Base-by-base conservation (phyloP, 1,284 basidiomycete genomes). In the Cryptococcus jaspeensis region DNA sequence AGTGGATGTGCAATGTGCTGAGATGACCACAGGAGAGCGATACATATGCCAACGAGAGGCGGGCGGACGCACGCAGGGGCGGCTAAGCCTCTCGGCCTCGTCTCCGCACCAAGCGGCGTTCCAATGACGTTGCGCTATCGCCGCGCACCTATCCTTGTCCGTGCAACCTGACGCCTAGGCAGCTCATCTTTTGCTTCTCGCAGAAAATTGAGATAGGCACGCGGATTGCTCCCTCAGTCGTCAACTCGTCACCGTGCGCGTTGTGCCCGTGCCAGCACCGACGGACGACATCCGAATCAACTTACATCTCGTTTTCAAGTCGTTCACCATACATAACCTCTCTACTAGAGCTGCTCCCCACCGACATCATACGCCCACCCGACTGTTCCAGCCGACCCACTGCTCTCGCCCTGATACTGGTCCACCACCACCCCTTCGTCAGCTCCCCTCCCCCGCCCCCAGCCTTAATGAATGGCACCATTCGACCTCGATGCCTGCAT, bases 401-500 rank as follows among this genome's bases (percentile, higher is more conserved):
- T 15, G 1, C 2, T 18, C 20, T 39, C 36, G 36, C 7, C 8
- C 36, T 50, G 5, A 23, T 25, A 16, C n/a, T n/a, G n/a, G n/a
- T n/a, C 38, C n/a, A 8, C 41, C 13, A 37, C 22, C 23, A 42
- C 50, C n/a, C 40, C 15, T 28, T 52, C n/a, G 8, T 13, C 20
- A 42, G 9, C 32, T 39, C 32, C 25, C 54, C 25, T 23, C 35
- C 37, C 51, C 51, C 37, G 22, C 37, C 40, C 39, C 43, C 23
- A n/a, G 12, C 51, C 5, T 45, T 45, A 20, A 59, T 62, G 55
- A 49, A 92, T 92, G 90, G 87, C 89, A 56, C 89, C 90, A 68
- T 93, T 95, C 82, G 90, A 95, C 82, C 87, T 95, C 74, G 92
- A 95, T 82, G 90, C 89, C 63, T 95, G 92, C 78, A 95, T 97